Base-by-base conservation (phyloP, 164 flowering plant genomes). In the Aristolochia fimbriata region DNA sequence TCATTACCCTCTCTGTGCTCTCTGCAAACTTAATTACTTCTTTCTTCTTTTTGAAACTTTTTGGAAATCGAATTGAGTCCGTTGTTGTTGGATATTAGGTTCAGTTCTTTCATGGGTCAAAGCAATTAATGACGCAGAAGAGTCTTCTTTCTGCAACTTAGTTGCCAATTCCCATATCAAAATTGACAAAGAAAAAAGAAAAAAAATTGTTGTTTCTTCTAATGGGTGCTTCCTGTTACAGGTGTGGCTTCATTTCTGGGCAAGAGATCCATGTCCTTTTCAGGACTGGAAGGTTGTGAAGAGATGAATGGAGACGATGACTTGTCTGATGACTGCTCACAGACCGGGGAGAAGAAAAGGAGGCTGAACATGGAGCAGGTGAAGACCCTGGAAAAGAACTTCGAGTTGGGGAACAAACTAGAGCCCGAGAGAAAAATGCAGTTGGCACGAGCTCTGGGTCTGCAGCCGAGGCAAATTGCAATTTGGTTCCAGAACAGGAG, bases 361-460 rank as follows among this genome's bases (percentile, higher is more conserved):
- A 82, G 92, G 67, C 85, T 85, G 0, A 88, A 80, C 72, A 75
- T 82, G 82, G 92, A 84, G 27, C 93, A 88, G 53, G 88, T 86
- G 70, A 88, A 79, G 71, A 83, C 91, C 17, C 77, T 88, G 27
- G 96, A 88, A 79, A 88, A 83, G 77, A 86, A 80, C 65, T 86
- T 88, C 61, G 93, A 88, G 75, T 47, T 84, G 76, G 91, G 87
- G 0, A 88, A 86, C 77, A 88, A 88, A 78, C 87, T 88, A 51
- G 93, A 86, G 68, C 96, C 96, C 4, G 93, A 86, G 76, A 81
- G 96, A 67, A 88, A 88, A 76, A 73, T 84, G 84, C 87, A 88
- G 80, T 73, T 88, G 57, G 88, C 96, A 48, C 71, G 82, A 51
- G 83, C 87, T 51, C 87, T 88, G 41, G 91, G 91, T 6, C 74